Evolutionary conservation across 2,329 filamentous ascomycete species (phyloP).

Genomic region (Calonectria leucothoes): DNA sequence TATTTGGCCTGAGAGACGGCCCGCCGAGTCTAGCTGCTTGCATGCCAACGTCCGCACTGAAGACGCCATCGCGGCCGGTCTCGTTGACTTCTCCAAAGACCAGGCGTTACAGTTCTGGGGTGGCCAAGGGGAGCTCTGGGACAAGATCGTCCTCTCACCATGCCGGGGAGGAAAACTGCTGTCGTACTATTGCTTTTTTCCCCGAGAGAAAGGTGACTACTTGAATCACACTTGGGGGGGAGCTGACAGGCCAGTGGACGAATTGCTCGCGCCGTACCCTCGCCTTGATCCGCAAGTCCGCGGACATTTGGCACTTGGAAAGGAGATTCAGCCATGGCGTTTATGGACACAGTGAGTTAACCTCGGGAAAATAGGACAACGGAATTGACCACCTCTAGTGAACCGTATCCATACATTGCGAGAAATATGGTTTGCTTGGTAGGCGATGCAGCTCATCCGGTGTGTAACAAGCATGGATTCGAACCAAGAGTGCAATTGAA

Average conservation of each 20-base stretch:
- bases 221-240: slow-evolving; percentile 69
- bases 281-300: slow-evolving; percentile 69
- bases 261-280: slow-evolving; percentile 70
- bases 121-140: slow-evolving; percentile 69
- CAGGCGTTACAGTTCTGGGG: slow-evolving; percentile 77
- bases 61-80: slow-evolving; percentile 67
- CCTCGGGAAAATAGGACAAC: too few species aligned
- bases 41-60: slow-evolving; percentile 73
- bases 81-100: slow-evolving; percentile 71
- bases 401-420: slow-evolving; percentile 68
- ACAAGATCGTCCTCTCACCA: slow-evolving; percentile 78
- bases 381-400: slow-evolving; percentile 26
- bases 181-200: slow-evolving; percentile 79
- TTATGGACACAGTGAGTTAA: slow-evolving; percentile 65
- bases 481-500: neutral
- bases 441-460: slow-evolving; percentile 73
- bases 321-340: slow-evolving; percentile 74
- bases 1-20: slow-evolving; percentile 66
- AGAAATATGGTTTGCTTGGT: slow-evolving; percentile 66
- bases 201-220: slow-evolving; percentile 61
- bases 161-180: slow-evolving; percentile 74
- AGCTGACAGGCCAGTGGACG: slow-evolving; percentile 63
- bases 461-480: neutral
- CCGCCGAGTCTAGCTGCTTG: slow-evolving; percentile 70
- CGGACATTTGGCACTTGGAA: slow-evolving; percentile 67